Conservation (phyloP, 148 eudicot genomes). For the Amaranthus palmeri region DNA sequence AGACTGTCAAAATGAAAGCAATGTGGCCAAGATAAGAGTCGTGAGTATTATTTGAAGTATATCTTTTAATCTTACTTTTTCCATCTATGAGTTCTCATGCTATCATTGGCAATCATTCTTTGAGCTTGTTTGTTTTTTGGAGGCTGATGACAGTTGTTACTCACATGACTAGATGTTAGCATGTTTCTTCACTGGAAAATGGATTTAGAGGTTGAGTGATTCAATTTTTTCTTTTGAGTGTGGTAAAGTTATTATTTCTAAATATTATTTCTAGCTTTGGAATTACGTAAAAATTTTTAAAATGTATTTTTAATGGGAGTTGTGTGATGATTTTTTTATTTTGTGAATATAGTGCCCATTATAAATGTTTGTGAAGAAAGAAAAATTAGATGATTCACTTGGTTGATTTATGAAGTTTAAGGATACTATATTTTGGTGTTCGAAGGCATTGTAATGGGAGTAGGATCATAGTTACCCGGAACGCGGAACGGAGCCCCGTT, state of each 20-base stretch:
- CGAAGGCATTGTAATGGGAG: neutral
- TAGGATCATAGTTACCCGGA: too few species aligned
- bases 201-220: neutral
- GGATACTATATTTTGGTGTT: neutral
- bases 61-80: neutral
- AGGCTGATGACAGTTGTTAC: too few species aligned
- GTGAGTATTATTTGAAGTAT: constrained; percentile 35
- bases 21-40: constrained; percentile 95
- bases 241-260: neutral
- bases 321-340: neutral
- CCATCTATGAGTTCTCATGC: neutral
- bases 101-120: neutral
- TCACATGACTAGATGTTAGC: neutral
- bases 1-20: constrained; percentile 66
- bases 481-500: too few species aligned
- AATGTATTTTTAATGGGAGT: neutral
- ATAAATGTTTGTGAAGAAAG: neutral
- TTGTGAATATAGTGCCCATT: neutral
- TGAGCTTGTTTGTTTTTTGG: too few species aligned
- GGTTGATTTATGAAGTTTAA: neutral
- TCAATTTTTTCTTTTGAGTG: neutral
- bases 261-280: neutral
- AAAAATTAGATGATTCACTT: too few species aligned
- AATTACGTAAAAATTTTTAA: neutral
- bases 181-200: neutral